Evolutionary conservation across 225 moss, liverwort and hornwort genomes (phyloP).

Genomic region (Pseudoscleropodium purum): DNA sequence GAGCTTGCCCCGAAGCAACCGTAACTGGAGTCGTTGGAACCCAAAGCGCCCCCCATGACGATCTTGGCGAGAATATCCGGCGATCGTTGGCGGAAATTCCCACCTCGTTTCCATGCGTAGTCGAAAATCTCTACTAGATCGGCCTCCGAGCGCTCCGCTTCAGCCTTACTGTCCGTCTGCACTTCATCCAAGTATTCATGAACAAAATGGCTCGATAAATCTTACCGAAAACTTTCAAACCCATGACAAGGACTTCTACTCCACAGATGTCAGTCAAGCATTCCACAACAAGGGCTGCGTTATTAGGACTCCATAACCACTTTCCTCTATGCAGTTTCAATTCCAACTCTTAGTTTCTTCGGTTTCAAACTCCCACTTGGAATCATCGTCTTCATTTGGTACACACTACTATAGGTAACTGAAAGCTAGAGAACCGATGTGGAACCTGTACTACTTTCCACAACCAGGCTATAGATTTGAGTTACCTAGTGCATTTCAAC

Average conservation of each 20-base stretch:
- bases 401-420: neutral
- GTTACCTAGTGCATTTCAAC: neutral
- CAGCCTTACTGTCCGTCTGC: constrained; percentile 62
- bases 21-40: constrained; percentile 12
- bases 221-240: neutral
- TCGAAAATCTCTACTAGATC: constrained; percentile 68
- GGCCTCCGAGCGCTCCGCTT: constrained; percentile 64
- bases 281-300: neutral
- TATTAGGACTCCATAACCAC: neutral
- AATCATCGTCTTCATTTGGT: neutral
- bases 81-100: constrained; percentile 61
- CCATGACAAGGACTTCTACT: too few relatives aligned
- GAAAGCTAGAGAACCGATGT: too few relatives aligned
- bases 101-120: constrained; percentile 82
- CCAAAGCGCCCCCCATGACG: constrained; percentile 35
- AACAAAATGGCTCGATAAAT: neutral
- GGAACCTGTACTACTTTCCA: neutral
- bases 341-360: neutral
- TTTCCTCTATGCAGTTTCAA: neutral
- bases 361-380: neutral
- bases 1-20: constrained; percentile 30
- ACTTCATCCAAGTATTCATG: neutral
- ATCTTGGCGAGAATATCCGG: constrained; percentile 72
- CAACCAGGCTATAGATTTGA: neutral
- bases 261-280: neutral